A percentile compares a stretch with the other conserved stretches of the same genome.
Evolutionary conservation across 768 basidiomycete genomes (phyloP).

Genomic region (Butyriboletus loyo): DNA sequence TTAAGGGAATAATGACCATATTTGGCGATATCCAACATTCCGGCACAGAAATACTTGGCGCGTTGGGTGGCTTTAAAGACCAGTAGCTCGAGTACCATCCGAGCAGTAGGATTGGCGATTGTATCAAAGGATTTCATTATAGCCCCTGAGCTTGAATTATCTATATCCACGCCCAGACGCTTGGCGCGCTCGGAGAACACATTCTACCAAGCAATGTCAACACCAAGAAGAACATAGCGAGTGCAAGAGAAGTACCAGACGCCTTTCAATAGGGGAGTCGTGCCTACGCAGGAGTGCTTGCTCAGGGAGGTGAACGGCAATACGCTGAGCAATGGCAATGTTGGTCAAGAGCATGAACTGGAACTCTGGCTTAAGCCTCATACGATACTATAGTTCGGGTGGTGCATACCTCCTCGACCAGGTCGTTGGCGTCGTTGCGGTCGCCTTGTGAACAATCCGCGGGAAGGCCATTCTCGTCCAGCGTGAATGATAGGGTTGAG

Average conservation of each 20-base stretch:
- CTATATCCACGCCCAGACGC: conserved; percentile 80
- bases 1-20: conserved; percentile 92
- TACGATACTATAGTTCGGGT: neutral
- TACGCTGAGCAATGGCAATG: conserved; percentile 84
- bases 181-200: conserved; percentile 77
- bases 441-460: conserved; percentile 70
- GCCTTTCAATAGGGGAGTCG: conserved; percentile 88
- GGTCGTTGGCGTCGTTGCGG: conserved; percentile 65
- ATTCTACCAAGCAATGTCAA: conserved; percentile 44
- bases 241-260: conserved; percentile 50
- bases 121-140: conserved; percentile 83
- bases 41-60: conserved; percentile 98
- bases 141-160: conserved; percentile 72
- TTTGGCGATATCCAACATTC: conserved; percentile 99
- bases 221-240: neutral
- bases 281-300: conserved; percentile 96
- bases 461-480: conserved; percentile 80
- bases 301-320: conserved; percentile 92
- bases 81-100: conserved; percentile 76
- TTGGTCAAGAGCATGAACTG: conserved; percentile 96
- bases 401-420: conserved; percentile 81
- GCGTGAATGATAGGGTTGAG: conserved; percentile 66
- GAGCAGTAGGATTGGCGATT: conserved; percentile 70
- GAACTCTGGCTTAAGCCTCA: conserved; percentile 1
- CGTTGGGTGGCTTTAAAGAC: conserved; percentile 90